phyloP scores from a whole-genome alignment of 257 asterid species.

The Solanum paucissectum region DNA sequence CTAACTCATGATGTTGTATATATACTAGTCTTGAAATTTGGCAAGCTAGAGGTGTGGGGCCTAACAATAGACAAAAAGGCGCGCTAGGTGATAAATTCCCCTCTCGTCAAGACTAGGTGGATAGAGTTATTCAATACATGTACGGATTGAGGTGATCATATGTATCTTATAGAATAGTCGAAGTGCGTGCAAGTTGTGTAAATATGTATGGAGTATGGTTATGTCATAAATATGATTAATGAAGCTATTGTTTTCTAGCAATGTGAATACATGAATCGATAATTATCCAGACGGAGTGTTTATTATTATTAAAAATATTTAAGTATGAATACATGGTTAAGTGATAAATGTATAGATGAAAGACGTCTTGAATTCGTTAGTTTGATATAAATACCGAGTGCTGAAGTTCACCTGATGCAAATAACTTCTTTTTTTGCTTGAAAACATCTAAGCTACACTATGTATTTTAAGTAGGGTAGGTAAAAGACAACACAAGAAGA shows the following conservation, averaged over 20 bases:
- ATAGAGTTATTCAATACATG: neutral
- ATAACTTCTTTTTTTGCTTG: neutral
- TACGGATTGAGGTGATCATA: neutral
- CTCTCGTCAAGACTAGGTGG: neutral
- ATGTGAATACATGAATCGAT: too few relatives aligned
- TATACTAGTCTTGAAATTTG: neutral
- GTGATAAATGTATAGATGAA: neutral
- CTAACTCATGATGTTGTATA: neutral
- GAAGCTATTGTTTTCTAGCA: neutral
- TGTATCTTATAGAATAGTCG: neutral
- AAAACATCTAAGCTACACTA: neutral
- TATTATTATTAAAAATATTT: too few relatives aligned
- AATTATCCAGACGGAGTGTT: rapidly evolving
- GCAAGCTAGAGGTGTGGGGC: neutral
- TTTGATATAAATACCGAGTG: neutral
- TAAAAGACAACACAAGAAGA: neutral
- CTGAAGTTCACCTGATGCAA: neutral
- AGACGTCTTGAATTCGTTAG: neutral
- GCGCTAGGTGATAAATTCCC: neutral
- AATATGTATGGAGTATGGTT: neutral
- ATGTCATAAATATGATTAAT: neutral
- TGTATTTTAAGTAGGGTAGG: neutral
- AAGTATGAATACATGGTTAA: neutral
- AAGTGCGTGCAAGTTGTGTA: rapidly evolving
- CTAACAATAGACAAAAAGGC: neutral